phyloP scores from a whole-genome alignment of 2,329 filamentous ascomycete genomes.

The Beauveria asiatica region DNA sequence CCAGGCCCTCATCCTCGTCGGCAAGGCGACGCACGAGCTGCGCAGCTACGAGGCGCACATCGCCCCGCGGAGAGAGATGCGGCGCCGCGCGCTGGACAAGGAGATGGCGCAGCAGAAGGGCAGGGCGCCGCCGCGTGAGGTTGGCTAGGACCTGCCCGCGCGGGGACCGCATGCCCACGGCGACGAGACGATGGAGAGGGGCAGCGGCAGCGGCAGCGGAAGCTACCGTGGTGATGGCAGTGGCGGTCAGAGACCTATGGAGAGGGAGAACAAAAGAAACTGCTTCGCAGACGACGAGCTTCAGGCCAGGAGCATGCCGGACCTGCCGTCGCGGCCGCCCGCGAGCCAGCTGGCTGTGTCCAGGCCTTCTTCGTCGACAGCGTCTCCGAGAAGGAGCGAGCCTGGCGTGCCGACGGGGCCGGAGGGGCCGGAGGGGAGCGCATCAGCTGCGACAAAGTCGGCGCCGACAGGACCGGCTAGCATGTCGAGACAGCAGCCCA shows the following conservation, averaged over 20 bases:
- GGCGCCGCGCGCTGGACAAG: slow-evolving; percentile 17
- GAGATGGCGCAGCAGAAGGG: background rate
- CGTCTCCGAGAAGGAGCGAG: background rate
- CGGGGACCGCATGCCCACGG: background rate
- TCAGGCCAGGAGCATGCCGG: background rate
- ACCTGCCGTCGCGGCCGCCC: background rate
- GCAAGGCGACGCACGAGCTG: slow-evolving; percentile 15
- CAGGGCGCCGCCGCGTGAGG: background rate
- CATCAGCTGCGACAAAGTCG: background rate
- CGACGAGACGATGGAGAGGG: too few relatives aligned
- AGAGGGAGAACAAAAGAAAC: background rate
- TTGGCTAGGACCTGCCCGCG: background rate
- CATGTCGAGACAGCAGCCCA: background rate
- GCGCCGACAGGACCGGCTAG: background rate
- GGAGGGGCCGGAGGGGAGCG: background rate
- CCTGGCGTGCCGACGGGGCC: background rate
- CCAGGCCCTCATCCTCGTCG: slow-evolving; percentile 17
- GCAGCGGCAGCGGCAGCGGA: background rate
- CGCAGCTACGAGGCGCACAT: slow-evolving; percentile 19
- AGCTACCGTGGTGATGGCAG: background rate
- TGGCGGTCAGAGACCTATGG: background rate
- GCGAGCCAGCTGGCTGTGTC: too few relatives aligned
- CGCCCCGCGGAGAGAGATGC: slow-evolving; percentile 1
- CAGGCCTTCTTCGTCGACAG: background rate
- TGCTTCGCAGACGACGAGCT: background rate